phyloP scores from a whole-genome alignment of 2,329 filamentous ascomycete genomes.

The Pseudogymnoascus sp. region DNA sequence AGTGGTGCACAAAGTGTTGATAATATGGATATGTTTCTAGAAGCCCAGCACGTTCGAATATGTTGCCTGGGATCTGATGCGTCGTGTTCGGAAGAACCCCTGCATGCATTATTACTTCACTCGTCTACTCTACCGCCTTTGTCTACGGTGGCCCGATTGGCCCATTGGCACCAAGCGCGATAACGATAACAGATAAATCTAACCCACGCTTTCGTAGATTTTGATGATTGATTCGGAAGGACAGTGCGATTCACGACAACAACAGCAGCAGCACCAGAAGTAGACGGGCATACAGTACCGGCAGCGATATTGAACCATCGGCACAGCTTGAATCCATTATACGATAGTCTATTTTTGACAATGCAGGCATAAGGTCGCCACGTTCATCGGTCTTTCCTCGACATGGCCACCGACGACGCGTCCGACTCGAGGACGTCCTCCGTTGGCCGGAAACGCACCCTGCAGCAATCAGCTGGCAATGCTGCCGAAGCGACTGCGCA shows the following conservation, averaged over 20 bases:
- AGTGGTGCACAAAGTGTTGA: neutral
- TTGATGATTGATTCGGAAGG: neutral
- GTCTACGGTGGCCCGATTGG: constrained; percentile 5
- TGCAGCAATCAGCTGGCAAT: neutral
- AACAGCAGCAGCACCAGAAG: neutral
- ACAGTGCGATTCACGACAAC: neutral
- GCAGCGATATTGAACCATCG: neutral
- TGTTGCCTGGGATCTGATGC: constrained; percentile 8
- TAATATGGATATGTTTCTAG: constrained; percentile 10
- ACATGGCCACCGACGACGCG: constrained; percentile 28
- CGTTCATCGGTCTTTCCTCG: neutral
- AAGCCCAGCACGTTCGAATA: constrained; percentile 9
- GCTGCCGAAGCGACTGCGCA: neutral
- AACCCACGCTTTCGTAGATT: neutral
- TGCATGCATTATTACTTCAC: constrained; percentile 4
- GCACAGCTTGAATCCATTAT: neutral
- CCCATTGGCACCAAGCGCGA: neutral
- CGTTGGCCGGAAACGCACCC: constrained; percentile 27
- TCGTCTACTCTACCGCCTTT: constrained; percentile 7
- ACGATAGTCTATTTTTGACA: neutral
- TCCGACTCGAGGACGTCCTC: constrained; percentile 40
- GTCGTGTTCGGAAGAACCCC: constrained; percentile 12
- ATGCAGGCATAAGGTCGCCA: constrained; percentile 2
- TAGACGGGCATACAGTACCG: neutral
- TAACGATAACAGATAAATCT: constrained; percentile 10